These are phyloP conservation scores for Xylaria venustula DNA, from an alignment of 495 filamentous ascomycete species.

Conservation along the genomic window DNA sequence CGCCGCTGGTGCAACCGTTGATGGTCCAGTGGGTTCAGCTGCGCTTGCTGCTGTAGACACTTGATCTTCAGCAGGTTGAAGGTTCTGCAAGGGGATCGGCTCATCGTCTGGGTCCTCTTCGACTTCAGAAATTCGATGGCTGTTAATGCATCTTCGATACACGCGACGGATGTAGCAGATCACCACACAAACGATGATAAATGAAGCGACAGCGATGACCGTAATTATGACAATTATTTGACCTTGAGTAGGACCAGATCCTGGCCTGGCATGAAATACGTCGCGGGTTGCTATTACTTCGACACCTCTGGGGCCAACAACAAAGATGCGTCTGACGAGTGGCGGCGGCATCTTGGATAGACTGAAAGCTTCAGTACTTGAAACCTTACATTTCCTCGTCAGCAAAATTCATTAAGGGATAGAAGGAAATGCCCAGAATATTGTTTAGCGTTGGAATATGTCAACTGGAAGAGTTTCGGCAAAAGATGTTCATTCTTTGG, in stretches of 20 bases:
- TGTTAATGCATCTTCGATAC: background rate
- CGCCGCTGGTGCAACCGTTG: no score
- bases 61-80: background rate
- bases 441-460: no score
- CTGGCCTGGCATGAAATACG: background rate
- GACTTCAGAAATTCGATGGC: background rate
- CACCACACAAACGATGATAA: background rate
- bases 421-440: no score
- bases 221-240: background rate
- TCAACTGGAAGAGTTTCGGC: no score
- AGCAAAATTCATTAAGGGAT: no score
- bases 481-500: no score
- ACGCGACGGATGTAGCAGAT: background rate
- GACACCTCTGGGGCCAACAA: background rate
- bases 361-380: no score
- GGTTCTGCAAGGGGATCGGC: background rate
- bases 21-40: no score
- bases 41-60: no score
- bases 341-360: no score
- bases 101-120: background rate
- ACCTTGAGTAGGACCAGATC: background rate
- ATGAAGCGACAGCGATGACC: background rate
- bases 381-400: no score
- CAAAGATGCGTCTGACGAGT: no score
- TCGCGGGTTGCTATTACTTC: background rate